Evolutionary conservation across 768 basidiomycete species (phyloP), one percentile per base, ranked within the genome.

Genomic region (Boletus coccyginus): DNA sequence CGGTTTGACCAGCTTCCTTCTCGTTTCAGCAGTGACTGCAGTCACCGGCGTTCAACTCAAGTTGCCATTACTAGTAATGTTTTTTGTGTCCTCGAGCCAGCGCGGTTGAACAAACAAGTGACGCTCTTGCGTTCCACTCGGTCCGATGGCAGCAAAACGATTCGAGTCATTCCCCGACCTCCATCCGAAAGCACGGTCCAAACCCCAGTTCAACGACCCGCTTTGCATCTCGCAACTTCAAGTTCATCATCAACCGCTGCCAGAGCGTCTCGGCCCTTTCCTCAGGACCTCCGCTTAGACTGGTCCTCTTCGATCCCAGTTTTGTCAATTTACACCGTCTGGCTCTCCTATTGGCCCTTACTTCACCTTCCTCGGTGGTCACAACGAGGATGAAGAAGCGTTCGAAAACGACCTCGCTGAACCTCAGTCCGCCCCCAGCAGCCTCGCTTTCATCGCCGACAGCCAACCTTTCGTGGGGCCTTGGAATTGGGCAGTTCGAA

Each of bases 281-380:
- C 16, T 39, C 61, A 21, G 44, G 61, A 2, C 70, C 60, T 81
- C 86, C 7, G 74, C 75, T 47, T 77, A 88, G 50, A 90, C 88
- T 5, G 89, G 88, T 13, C 87, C 88, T 33, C 89, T 88, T 5
- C 79, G 88, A 40, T 87, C 88, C 0, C 74, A 90, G 29, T 87
- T 87, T 3, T 87, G 82, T 65, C 79, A 80, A 31, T 85, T 86
- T 62, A 78, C 83, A 9, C 71, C 79, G 33, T 75, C 83, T 2
- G 71, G 67, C 19, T 79, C 84, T 1, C 70, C 71, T 9, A 39
- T 62, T 12, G 50, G 58, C 72, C 77, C 29, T 65, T 65, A 42
- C 54, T 63, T n/a, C n/a, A n/a, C n/a, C n/a, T n/a, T 63, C 11
- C 56, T 65, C 29, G 66, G 67, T 38, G 64, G 63, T 50, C 69